phyloP scores from a whole-genome alignment of 768 basidiomycete species.

The Hortiboletus flavorubellus region DNA sequence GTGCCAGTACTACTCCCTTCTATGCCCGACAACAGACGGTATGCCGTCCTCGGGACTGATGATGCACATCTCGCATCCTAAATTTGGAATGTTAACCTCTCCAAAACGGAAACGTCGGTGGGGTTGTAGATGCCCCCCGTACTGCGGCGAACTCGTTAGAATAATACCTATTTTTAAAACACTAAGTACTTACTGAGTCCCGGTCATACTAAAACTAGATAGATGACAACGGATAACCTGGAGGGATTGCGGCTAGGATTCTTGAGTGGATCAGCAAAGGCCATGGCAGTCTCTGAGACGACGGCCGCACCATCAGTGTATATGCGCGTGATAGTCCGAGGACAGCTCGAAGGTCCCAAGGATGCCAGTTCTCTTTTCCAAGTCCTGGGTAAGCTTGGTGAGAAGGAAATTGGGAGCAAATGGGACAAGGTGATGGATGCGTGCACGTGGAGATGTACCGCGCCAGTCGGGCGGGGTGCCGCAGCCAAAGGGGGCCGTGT shows the following conservation, averaged over 20 bases:
- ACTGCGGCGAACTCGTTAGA: neutral
- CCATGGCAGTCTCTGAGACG: constrained; percentile 35
- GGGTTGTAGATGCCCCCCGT: constrained; percentile 39
- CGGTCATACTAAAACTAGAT: constrained; percentile 44
- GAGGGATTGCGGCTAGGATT: constrained; percentile 14
- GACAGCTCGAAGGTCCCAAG: constrained; percentile 33
- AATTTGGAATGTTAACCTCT: constrained; percentile 28
- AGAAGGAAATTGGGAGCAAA: constrained; percentile 44
- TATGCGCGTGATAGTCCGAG: constrained; percentile 29
- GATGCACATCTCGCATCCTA: constrained; percentile 33
- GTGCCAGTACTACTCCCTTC: no score
- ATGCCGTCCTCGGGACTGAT: constrained; percentile 26
- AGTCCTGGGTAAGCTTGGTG: constrained; percentile 35
- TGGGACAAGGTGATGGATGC: constrained; percentile 16
- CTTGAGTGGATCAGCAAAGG: constrained; percentile 32
- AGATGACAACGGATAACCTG: constrained; percentile 15
- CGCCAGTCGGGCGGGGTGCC: no score
- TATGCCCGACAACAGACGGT: constrained; percentile 6
- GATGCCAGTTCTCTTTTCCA: constrained; percentile 20
- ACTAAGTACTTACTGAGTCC: constrained; percentile 31
- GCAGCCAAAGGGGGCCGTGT: no score
- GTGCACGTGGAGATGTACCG: constrained; percentile 16
- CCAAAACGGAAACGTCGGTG: constrained; percentile 10
- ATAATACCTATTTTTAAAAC: neutral
- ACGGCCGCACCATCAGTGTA: constrained; percentile 45